Base-by-base conservation (phyloP, 352 stramenopile species). In the Thalassiosira hispida region DNA sequence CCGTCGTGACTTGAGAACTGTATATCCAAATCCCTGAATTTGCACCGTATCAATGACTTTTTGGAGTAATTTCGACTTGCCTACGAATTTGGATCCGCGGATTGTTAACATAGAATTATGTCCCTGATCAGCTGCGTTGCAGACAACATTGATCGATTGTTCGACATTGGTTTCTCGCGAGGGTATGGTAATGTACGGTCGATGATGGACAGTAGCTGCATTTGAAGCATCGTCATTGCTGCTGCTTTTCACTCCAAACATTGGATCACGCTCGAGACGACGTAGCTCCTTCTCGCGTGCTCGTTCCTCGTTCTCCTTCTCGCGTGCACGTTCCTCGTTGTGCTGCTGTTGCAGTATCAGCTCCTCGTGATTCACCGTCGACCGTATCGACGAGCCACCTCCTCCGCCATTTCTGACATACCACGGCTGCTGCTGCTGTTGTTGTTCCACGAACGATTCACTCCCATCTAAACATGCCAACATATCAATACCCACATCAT, bases 11-110 rank as follows among this genome's bases (percentile, higher is more conserved):
- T 22, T n/a, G 31, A 79, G 60, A 1, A 77, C 67, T 14, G 52
- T 79, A 33, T 71, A 83, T 38, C 60, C 71, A 25, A 62, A 62
- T 11, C 56, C 57, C 42, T 66, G 42, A 53, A 18, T 57, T 57
- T 82, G 49, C 12, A 70, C 61, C 29, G 25, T 64, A 5, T 74
- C 33, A 33, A 75, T 64, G 16, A 69, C 59, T 12, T 77, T 20
- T 18, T 67, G 8, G 22, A 83, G 52, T 2, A 83, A 49, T 55
- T 56, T 73, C 0, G 75, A 62, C 27, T 83, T 83, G 2, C 75
- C 75, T 22, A 73, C 46, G 35, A 68, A 83, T 29, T 35, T 47
- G 51, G 31, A 47, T 20, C 75, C 75, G 14, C 44, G 35, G 9
- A 83, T 14, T 12, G 53, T 64, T 9, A 80, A 22, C 8, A 80